Evolutionary conservation across 495 filamentous ascomycete genomes (phyloP), one percentile per base, ranked within the genome.

Genomic region (Xylaria bambusicola): DNA sequence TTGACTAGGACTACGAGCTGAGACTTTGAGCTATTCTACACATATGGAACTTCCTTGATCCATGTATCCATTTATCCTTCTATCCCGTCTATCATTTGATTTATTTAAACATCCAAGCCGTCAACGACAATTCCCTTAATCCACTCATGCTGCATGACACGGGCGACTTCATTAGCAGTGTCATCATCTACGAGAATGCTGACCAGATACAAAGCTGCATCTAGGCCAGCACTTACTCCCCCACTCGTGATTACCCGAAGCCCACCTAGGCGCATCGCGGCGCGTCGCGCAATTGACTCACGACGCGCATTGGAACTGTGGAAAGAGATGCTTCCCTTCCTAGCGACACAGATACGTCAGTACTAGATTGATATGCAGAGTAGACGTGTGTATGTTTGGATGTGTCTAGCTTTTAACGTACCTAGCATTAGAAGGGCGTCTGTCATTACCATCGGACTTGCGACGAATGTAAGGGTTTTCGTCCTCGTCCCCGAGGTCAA

Each of bases 141-240:
- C 88, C 89, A 92, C 52, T 78, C 77, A 73, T 88, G 82, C 76
- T 91, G 87, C 79, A 90, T 82, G 44, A 84, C 31, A 47, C 83
- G 77, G 27, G 87, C 84, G 42, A 88, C 85, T 75, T 90, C 86
- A 24, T 84, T 78, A 23, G 88, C 88, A 42, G 81, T 74, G 20
- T 89, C 88, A 61, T 86, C 78, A 12, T 78, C 82, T 20, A 90
- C 86, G 69, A 93, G 75, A 52, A 85, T 84, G 73, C 83, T 86
- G 48, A 93, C 87, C 63, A 95, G 75, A 75, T 92, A 91, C 73
- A 92, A 73, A 57, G 84, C 75, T 18, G 89, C 91, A 77, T 95
- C 91, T 29, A 93, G 73, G 60, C 91, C 91, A 68, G 86, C 84
- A 61, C 85, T 86, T 52, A 91, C 77, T 48, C 90, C 91, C 53